Evolutionary conservation across 2,329 filamentous ascomycete genomes (phyloP), one percentile per base, ranked within the genome.

Genomic region (Fusarium palustre): DNA sequence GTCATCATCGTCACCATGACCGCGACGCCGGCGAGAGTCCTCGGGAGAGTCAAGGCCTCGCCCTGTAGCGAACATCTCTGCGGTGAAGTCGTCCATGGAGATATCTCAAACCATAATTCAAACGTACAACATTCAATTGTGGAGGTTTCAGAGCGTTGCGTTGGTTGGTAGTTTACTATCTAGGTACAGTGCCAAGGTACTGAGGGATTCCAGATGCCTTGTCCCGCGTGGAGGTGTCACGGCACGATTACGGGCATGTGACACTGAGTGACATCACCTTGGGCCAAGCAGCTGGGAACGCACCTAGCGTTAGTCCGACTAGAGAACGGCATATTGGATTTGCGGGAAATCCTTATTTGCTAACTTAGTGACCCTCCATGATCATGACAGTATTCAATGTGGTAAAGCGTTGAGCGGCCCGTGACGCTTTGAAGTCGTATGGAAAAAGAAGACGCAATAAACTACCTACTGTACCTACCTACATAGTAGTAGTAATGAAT

Each of bases 21-120:
- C 49, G 25, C 61, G 69, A 12, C 55, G 57, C 52, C 64, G 56
- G 64, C 69, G 59, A 41, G 59, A 52, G 15, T 66, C 56, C 45
- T 68, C 55, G 13, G 73, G 48, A 13, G 64, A 60, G 33, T 70
- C 69, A 53, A 74, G 66, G 43, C 75, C 64, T 52, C 75, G 70
- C 25, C 70, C 60, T 59, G 74, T 66, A 59, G 75, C 74, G 38
- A 79, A 71, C 36, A 79, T 71, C 46, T 81, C 78, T 52, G 76
- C 70, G 36, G 80, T 76, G 67, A 81, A 79, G 64, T 82, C 79
- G 61, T 83, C 80, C 79, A 83, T 83, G 36, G 53, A 53, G 31
- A 59, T 31, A 42, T 33, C 49, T 68, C 65, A 73, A 69, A 67
- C 68, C 71, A 74, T 73, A 47, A 42, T 62, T 55, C 24, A 24